These are phyloP conservation scores for Exobasidium rhododendri DNA, from an alignment of 1,284 basidiomycete genomes.

Conservation along the genomic window DNA sequence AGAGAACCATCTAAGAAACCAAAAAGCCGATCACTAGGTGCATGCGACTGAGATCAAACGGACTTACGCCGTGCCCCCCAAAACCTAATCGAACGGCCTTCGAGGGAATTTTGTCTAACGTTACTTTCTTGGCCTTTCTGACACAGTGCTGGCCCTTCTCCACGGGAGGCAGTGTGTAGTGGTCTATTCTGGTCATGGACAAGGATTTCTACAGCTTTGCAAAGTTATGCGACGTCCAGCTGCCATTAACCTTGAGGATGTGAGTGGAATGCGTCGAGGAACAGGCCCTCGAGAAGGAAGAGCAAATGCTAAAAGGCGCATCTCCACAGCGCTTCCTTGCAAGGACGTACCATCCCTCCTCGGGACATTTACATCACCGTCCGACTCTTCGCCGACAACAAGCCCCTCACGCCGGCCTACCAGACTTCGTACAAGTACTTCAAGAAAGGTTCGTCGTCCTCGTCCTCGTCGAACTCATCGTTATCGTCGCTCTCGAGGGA, in stretches of 20 bases:
- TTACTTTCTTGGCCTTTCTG: no score
- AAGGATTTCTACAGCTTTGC: constrained; percentile 50
- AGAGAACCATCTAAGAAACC: no score
- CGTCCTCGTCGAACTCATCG: constrained; percentile 53
- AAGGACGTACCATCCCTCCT: constrained; percentile 31
- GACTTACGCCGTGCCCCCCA: no score
- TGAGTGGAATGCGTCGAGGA: background rate
- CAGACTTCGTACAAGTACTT: constrained; percentile 90
- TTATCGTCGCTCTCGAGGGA: constrained; percentile 4
- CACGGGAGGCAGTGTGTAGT: no score
- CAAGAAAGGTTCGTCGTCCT: constrained; percentile 58
- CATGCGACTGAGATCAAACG: no score
- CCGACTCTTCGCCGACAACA: constrained; percentile 86
- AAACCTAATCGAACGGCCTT: no score
- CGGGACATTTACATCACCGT: constrained; percentile 90
- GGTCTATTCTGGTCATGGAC: no score
- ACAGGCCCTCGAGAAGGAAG: constrained; percentile 3
- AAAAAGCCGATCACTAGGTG: no score
- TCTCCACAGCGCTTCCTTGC: constrained; percentile 26
- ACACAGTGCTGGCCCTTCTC: no score
- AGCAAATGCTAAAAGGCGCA: background rate
- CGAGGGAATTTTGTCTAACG: no score
- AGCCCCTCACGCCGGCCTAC: constrained; percentile 82
- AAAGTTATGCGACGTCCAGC: constrained; percentile 35
- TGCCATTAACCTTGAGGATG: constrained; percentile 8